Evolutionary conservation across 176 grass and related monocot genomes (phyloP).

Genomic region (Carex myosuroides): DNA sequence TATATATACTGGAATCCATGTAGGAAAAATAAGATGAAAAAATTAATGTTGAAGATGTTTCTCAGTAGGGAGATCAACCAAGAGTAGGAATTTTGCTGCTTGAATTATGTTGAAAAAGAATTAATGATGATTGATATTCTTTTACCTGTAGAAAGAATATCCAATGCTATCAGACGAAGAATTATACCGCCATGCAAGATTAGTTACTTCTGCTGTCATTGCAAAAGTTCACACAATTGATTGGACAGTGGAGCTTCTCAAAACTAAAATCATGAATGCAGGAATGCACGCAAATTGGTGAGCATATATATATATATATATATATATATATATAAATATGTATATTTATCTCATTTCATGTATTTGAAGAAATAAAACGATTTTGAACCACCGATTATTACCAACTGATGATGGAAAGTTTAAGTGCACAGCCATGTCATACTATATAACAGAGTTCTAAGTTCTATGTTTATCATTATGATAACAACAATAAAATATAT

Average conservation of each 20-base stretch:
- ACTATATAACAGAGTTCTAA: not conserved
- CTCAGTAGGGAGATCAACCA: too few relatives aligned
- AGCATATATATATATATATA: not conserved
- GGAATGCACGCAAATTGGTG: constrained; percentile 51
- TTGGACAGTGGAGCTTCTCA: constrained; percentile 58
- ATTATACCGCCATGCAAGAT: constrained; percentile 35
- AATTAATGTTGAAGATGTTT: not conserved
- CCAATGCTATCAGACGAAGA: constrained; percentile 36
- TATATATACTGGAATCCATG: too few relatives aligned
- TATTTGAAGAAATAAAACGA: constrained; percentile 7
- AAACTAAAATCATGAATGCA: constrained; percentile 41
- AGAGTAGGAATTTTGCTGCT: not conserved
- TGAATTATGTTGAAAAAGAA: not conserved
- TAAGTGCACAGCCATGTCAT: not conserved
- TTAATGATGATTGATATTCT: not conserved
- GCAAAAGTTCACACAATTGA: constrained; percentile 69
- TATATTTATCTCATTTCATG: constrained; percentile 26
- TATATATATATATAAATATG: too few relatives aligned
- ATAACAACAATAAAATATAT: not conserved
- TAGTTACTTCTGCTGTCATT: constrained; percentile 58
- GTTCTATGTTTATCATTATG: too few relatives aligned
- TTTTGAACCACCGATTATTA: not conserved
- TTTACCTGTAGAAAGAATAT: constrained; percentile 33
- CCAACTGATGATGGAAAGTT: not conserved
- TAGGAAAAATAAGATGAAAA: too few relatives aligned